phyloP scores from a whole-genome alignment of 352 stramenopile species.

The Phytophthora multivora region DNA sequence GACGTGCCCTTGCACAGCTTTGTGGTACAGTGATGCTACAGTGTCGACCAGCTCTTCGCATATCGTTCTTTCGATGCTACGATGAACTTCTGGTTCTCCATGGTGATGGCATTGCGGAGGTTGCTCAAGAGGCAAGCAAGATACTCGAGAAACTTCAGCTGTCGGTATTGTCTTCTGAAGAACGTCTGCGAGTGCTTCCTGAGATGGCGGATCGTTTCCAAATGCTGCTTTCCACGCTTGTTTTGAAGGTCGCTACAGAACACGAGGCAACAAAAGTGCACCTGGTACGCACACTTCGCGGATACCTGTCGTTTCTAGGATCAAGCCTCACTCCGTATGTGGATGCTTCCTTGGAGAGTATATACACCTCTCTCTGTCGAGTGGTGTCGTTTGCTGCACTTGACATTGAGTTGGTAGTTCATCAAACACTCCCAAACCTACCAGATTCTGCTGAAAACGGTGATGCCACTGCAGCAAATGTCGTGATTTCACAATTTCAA shows the following conservation, averaged over 20 bases:
- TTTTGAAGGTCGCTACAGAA: constrained; percentile 61
- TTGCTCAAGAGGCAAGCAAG: constrained; percentile 27
- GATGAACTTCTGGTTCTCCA: constrained; percentile 79
- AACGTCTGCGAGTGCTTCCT: constrained; percentile 66
- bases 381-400: constrained; percentile 68
- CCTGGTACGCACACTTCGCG: constrained; percentile 68
- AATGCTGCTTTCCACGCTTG: constrained; percentile 72
- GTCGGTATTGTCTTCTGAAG: constrained; percentile 38
- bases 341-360: constrained; percentile 54
- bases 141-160: constrained; percentile 38
- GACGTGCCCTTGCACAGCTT: constrained; percentile 58
- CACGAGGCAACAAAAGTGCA: constrained; percentile 63
- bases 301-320: constrained; percentile 66
- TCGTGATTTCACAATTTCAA: constrained; percentile 77
- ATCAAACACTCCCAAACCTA: constrained; percentile 41
- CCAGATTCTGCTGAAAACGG: constrained; percentile 5
- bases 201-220: constrained; percentile 71
- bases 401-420: constrained; percentile 75
- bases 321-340: constrained; percentile 44
- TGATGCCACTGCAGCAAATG: neutral
- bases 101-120: constrained; percentile 53
- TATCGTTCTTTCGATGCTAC: constrained; percentile 76
- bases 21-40: constrained; percentile 60
- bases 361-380: constrained; percentile 51
- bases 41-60: constrained; percentile 50